phyloP scores from a whole-genome alignment of 2,329 filamentous ascomycete species.

The Epichloe sp. region DNA sequence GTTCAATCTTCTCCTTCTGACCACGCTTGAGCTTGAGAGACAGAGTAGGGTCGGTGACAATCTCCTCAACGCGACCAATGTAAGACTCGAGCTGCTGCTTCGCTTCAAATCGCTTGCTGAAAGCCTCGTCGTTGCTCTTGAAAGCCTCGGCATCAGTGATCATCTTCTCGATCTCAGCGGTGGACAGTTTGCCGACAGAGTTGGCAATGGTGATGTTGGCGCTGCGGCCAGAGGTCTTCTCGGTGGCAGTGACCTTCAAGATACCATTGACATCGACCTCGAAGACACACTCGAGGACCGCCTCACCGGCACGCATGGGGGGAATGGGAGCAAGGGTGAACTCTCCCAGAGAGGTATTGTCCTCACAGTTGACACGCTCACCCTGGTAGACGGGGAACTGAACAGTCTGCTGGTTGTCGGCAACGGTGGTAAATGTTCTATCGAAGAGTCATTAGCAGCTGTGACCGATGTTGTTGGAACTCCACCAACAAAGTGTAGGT shows the following conservation, averaged over 20 bases:
- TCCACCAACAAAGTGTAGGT: too few relatives aligned
- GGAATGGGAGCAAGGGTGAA: conserved; percentile 86
- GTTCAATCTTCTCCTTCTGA: conserved; percentile 99
- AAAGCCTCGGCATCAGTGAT: conserved; percentile 94
- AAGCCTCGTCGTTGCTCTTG: conserved; percentile 95
- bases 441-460: neutral
- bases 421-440: conserved; percentile 74
- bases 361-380: conserved; percentile 94
- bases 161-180: conserved; percentile 93
- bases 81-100: conserved; percentile 99
- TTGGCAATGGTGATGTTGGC: conserved; percentile 99
- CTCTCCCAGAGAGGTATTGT: conserved; percentile 95
- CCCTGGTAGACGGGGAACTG: conserved; percentile 93
- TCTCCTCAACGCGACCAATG: conserved; percentile 97
- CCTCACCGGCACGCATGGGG: conserved; percentile 85
- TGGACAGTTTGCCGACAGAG: conserved; percentile 96
- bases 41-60: conserved; percentile 90
- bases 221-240: conserved; percentile 95
- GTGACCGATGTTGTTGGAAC: too few relatives aligned
- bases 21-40: conserved; percentile 97
- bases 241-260: conserved; percentile 96
- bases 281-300: conserved; percentile 94
- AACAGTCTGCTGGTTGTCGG: conserved; percentile 51
- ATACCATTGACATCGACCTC: conserved; percentile 99
- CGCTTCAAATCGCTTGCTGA: conserved; percentile 98